These are phyloP conservation scores for Zygosaccharomyces pseudobailii DNA, from an alignment of 1,139 yeast genomes.

Conservation along the genomic window DNA sequence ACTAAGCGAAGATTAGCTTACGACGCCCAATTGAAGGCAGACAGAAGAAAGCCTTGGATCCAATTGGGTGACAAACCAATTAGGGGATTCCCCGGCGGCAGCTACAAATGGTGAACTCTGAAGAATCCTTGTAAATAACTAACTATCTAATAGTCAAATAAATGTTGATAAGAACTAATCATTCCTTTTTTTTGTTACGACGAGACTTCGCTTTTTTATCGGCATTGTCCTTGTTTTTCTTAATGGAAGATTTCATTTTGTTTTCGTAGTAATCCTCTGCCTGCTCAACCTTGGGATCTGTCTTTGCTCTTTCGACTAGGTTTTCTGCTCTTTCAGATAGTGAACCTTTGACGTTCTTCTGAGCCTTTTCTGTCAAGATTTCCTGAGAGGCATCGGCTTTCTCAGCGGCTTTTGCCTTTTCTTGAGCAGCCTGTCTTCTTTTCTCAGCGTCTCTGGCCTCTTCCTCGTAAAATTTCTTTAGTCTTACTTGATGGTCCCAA, in stretches of 20 bases:
- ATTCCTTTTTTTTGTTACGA: neutral
- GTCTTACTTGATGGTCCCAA: slow-evolving; percentile 60
- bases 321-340: neutral
- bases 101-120: slow-evolving; percentile 44
- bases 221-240: slow-evolving; percentile 9
- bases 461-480: slow-evolving; percentile 45
- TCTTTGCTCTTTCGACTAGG: neutral
- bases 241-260: neutral
- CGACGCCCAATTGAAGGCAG: slow-evolving; percentile 47
- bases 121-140: slow-evolving; percentile 10
- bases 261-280: neutral
- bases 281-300: neutral
- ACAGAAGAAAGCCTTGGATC: slow-evolving; percentile 44
- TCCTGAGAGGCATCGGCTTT: neutral
- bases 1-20: slow-evolving; percentile 57
- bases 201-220: slow-evolving; percentile 10
- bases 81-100: slow-evolving; percentile 45
- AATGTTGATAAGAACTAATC: neutral
- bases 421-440: slow-evolving; percentile 1
- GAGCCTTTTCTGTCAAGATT: slow-evolving; percentile 6
- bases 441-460: slow-evolving; percentile 35
- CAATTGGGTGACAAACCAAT: slow-evolving; percentile 41
- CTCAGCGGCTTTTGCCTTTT: neutral
- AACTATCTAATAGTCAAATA: slow-evolving; percentile 1
- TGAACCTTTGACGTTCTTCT: neutral